Percentiles rank a stretch among this genome's conserved stretches.
Evolutionary conservation across 371 early-diverging fungal species (phyloP).

Genomic region (Sanchytrium tribonematis): DNA sequence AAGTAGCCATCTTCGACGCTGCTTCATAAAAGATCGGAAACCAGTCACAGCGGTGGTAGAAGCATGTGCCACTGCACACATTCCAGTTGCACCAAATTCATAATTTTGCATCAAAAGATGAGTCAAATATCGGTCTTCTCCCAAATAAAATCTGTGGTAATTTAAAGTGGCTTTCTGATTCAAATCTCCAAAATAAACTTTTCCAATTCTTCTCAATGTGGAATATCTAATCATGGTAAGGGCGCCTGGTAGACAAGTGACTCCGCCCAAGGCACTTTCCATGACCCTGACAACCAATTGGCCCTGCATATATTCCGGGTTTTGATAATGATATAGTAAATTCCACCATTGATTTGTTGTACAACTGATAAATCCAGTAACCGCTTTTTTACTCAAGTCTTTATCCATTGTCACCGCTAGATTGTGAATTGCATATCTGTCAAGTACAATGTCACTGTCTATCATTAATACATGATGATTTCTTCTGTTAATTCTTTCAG

Average conservation of each 20-base stretch:
- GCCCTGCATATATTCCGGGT: constrained; percentile 14
- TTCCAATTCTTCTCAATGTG: constrained; percentile 8
- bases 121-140: constrained; percentile 12
- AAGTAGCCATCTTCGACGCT: neutral
- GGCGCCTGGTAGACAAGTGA: constrained; percentile 16
- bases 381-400: neutral
- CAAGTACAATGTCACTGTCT: constrained; percentile 17
- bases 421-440: constrained; percentile 8
- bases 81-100: neutral
- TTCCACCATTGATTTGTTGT: constrained; percentile 3
- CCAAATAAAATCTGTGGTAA: constrained; percentile 8
- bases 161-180: constrained; percentile 8
- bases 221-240: constrained; percentile 12
- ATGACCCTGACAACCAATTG: constrained; percentile 11
- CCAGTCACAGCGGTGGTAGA: neutral
- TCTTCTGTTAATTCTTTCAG: constrained; percentile 6
- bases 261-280: constrained; percentile 12
- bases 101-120: constrained; percentile 7
- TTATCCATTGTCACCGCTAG: constrained; percentile 9
- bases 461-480: constrained; percentile 14
- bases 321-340: constrained; percentile 11
- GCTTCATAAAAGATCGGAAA: neutral
- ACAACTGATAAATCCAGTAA: constrained; percentile 4
- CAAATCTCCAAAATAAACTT: constrained; percentile 12
- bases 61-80: neutral